These are phyloP conservation scores for Saxispiralis lemnorum DNA, from an alignment of 495 filamentous ascomycete genomes.

Conservation along the genomic window DNA sequence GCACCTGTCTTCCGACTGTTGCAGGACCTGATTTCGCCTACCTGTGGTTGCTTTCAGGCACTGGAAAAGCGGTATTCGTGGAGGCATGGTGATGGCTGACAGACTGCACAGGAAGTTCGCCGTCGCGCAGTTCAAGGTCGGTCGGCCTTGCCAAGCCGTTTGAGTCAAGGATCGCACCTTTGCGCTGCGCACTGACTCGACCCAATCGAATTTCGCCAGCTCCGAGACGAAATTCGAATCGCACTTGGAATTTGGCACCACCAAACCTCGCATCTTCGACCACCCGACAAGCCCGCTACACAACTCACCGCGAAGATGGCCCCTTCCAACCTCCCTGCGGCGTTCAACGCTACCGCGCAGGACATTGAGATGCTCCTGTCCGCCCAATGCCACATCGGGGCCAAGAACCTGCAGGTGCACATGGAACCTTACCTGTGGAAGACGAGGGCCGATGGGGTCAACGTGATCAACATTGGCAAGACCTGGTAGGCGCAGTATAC, in stretches of 20 bases:
- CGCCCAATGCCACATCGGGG: constrained; percentile 89
- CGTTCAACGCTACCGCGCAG: constrained; percentile 67
- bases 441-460: constrained; percentile 92
- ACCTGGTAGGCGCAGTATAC: constrained; percentile 57
- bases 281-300: constrained; percentile 17
- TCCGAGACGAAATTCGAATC: neutral
- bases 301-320: constrained; percentile 74
- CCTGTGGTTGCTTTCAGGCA: constrained; percentile 45
- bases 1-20: neutral
- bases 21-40: constrained; percentile 19
- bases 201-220: neutral
- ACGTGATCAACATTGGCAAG: constrained; percentile 98
- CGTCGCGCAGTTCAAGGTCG: neutral
- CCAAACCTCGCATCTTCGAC: neutral
- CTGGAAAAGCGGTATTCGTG: constrained; percentile 47
- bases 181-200: no score
- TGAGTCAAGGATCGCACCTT: no score
- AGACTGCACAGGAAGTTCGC: no score
- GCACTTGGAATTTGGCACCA: neutral
- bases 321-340: constrained; percentile 72
- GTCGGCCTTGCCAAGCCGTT: no score
- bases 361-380: constrained; percentile 99
- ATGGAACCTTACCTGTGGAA: constrained; percentile 99
- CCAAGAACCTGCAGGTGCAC: constrained; percentile 96
- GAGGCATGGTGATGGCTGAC: constrained; percentile 41